Base-by-base conservation (phyloP, 352 stramenopile species). In the Phytophthora kernoviae region DNA sequence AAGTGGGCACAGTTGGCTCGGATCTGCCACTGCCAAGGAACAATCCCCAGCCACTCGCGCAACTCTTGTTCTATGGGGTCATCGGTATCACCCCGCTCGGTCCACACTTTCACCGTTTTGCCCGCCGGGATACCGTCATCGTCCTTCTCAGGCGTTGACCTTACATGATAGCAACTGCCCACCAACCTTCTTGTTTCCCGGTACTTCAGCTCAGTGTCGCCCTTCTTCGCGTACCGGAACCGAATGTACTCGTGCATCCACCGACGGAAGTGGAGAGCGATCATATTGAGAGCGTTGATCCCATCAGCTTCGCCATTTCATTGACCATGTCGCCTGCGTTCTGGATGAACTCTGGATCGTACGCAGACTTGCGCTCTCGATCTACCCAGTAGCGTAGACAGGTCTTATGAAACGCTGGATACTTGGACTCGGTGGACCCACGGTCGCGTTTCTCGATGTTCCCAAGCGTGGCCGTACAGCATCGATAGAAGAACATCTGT, bases 231-330 rank as follows among this genome's bases (percentile, higher is more conserved):
- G 21, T 54, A 62, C 6, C 24, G n/a, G 11, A 62, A 32, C 21
- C 51, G 50, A 0, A 54, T 17, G 32, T 60, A 66, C 27, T 50
- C 33, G 15, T 32, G 42, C 14, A 66, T 22, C 27, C 58, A 42
- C 12, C 49, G 33, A 15, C 58, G 49, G 36, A 66, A 66, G 43
- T 59, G 41, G 20, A 59, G 20, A 12, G 41, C 22, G 30, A 66
- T 32, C 50, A 66, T 60, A 1, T 55, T 54, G 15, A 20, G 30
- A 30, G 58, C 41, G 36, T 57, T 66, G 41, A 46, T 41, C 0
- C n/a, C 49, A 52, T 60, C 34, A 60, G 36, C 4, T 46, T 44
- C 2, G 14, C 17, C 6, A 32, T 48, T 39, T 36, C 52, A 41
- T 54, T 36, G 30, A 50, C 36, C 27, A 54, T 21, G 32, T 32